A percentile compares a stretch with the other conserved stretches of the same genome.
Conservation (phyloP, 1,139 yeast species). For the Blastobotrys arbuscula region DNA sequence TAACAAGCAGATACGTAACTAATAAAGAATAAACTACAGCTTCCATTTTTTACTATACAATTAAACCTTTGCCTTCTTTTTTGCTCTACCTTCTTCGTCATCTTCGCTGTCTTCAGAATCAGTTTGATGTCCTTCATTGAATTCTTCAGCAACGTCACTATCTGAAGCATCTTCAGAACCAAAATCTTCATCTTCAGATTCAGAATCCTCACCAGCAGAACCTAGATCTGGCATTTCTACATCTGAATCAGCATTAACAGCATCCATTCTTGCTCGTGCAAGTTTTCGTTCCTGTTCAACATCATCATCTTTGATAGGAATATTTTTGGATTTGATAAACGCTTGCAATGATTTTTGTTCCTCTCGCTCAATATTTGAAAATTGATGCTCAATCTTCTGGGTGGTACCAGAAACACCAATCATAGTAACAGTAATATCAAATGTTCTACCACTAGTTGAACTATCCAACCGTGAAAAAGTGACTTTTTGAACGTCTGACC, state of each 20-base stretch:
- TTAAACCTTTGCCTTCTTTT: constrained; percentile 26
- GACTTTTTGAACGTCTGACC: constrained; percentile 67
- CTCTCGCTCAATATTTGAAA: constrained; percentile 85
- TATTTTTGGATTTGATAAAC: constrained; percentile 70
- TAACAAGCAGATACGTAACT: too few species aligned
- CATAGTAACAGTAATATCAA: constrained; percentile 78
- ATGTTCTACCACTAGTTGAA: constrained; percentile 77
- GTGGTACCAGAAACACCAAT: constrained; percentile 55
- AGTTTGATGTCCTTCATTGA: constrained; percentile 62
- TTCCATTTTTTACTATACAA: neutral
- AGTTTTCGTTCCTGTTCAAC: constrained; percentile 78
- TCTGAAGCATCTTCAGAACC: constrained; percentile 62
- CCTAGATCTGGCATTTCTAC: constrained; percentile 38
- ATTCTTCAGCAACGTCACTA: constrained; percentile 82
- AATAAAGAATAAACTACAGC: too few species aligned
- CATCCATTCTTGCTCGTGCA: constrained; percentile 56
- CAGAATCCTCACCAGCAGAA: constrained; percentile 51
- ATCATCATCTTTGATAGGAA: constrained; percentile 82
- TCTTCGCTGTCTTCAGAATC: constrained; percentile 38
- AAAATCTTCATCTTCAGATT: constrained; percentile 49
- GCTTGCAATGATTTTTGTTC: constrained; percentile 78
- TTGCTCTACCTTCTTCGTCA: constrained; percentile 30
- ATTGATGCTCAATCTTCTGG: constrained; percentile 46
- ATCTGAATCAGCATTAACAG: constrained; percentile 62
- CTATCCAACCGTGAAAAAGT: constrained; percentile 88